Base-by-base conservation (phyloP, 2,329 filamentous ascomycete genomes). In the Arachnopeziza araneosa region DNA sequence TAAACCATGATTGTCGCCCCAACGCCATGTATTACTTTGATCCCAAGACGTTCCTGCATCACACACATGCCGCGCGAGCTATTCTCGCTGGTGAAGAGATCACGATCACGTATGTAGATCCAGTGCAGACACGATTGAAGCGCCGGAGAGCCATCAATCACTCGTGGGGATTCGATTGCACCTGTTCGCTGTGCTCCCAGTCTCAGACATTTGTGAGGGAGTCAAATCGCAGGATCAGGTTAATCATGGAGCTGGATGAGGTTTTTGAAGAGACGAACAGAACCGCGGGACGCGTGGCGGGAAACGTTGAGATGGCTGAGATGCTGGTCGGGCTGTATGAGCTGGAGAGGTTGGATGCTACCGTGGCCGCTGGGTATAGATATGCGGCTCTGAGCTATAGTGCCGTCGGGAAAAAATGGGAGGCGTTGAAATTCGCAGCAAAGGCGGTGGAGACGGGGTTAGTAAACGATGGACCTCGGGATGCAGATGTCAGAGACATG, bases 1-100 rank as follows among this genome's bases (percentile, higher is more conserved):
- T 78, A 57, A 78, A 78, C 59, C 76, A 78, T 61, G 75, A 75
- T 58, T 77, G 76, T 60, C 70, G 70, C n/a, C 76, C 75, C 21
- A 77, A 76, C 60, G 59, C 68, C 10, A 66, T 70, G 66, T 76
- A 75, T 64, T 73, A 74, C 52, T 74, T 75, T 56, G 73, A 76
- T 59, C 66, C 70, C 10, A 59, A 59, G 5, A 75, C 73, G 0
- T 67, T 78, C 24, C 67, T 70, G 17, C 75, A 77, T 23, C 70
- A 71, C 12, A 71, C 76, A 7, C 69, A 73, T 36, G 75, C 76
- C 1, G 71, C 74, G 0, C 66, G 73, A 19, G 72, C 75, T 49
- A 75, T 78, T 48, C 58, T 67, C 12, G 68, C 69, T 1, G 76
- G 75, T 0, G 76, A 78, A 61, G 76, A 78, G 62, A 70, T 78